These are phyloP conservation scores for Arabidopsis suecica DNA, from an alignment of 345 rosid genomes.

Conservation along the genomic window DNA sequence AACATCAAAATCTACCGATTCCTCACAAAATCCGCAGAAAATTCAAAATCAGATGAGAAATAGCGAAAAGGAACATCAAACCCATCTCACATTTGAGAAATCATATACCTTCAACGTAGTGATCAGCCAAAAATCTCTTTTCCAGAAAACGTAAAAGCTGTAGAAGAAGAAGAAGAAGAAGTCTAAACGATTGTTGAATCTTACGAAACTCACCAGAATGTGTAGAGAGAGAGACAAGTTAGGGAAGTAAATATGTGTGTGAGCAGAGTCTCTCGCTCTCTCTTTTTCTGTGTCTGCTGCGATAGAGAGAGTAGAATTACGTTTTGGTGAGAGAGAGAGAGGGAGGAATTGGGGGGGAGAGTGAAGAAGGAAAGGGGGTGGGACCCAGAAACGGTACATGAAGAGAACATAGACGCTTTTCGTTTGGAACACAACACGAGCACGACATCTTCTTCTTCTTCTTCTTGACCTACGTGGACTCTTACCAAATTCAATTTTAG, in stretches of 20 bases:
- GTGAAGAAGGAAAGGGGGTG: constrained; percentile 28
- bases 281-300: background rate
- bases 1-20: background rate
- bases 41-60: constrained; percentile 10
- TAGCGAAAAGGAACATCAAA: background rate
- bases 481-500: constrained; percentile 27
- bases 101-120: constrained; percentile 19
- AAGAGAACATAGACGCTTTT: constrained; percentile 50
- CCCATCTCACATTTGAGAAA: constrained; percentile 24
- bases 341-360: constrained; percentile 27
- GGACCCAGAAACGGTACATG: constrained; percentile 43
- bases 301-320: constrained; percentile 6
- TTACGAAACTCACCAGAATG: constrained; percentile 22
- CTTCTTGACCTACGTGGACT: constrained; percentile 47
- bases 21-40: background rate
- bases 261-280: background rate
- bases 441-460: constrained; percentile 40
- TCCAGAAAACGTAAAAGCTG: too few species aligned
- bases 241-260: constrained; percentile 1
- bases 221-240: background rate
- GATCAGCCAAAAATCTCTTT: constrained; percentile 15
- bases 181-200: background rate
- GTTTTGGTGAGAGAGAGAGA: constrained; percentile 4
- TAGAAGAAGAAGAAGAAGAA: background rate
- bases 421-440: constrained; percentile 44